phyloP scores from a whole-genome alignment of 495 filamentous ascomycete species.

The Annulohypoxylon stygium region DNA sequence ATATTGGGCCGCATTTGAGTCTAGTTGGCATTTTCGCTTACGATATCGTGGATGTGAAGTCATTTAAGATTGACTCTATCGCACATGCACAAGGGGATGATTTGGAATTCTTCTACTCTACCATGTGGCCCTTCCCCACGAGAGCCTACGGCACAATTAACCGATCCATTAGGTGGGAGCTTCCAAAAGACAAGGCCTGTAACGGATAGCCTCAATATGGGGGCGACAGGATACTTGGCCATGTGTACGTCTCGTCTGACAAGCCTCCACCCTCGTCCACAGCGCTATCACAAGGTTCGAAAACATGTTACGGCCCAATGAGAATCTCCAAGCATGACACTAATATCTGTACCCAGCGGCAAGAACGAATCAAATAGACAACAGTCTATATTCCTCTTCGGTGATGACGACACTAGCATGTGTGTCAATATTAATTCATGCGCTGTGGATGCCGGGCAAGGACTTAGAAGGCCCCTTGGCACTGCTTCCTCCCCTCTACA shows the following conservation, averaged over 20 bases:
- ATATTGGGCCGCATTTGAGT: constrained; percentile 14
- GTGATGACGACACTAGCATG: constrained; percentile 42
- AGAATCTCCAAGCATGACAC: constrained; percentile 24
- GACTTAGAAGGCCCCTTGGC: constrained; percentile 35
- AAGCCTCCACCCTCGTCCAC: constrained; percentile 19
- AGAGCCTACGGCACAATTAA: constrained; percentile 31
- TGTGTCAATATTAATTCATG: constrained; percentile 22
- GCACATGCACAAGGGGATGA: constrained; percentile 23
- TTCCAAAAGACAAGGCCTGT: constrained; percentile 12
- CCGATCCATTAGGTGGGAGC: constrained; percentile 24
- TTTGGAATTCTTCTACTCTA: constrained; percentile 42
- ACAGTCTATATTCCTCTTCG: constrained; percentile 21
- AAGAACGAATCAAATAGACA: constrained; percentile 26
- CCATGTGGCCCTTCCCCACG: constrained; percentile 16
- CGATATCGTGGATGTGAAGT: constrained; percentile 27
- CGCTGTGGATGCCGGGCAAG: constrained; percentile 43
- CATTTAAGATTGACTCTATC: constrained; percentile 22
- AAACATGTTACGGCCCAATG: constrained; percentile 15
- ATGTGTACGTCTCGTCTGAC: constrained; percentile 21
- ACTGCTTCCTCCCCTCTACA: constrained; percentile 40
- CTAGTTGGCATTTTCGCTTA: constrained; percentile 22
- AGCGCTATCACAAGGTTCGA: constrained; percentile 10
- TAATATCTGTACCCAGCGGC: constrained; percentile 18
- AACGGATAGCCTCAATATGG: constrained; percentile 26
- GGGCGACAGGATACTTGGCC: constrained; percentile 13